A percentile compares a stretch with the other conserved stretches of the same genome.
phyloP scores from a whole-genome alignment of 352 stramenopile species.

The Elongisporangium anandrum region DNA sequence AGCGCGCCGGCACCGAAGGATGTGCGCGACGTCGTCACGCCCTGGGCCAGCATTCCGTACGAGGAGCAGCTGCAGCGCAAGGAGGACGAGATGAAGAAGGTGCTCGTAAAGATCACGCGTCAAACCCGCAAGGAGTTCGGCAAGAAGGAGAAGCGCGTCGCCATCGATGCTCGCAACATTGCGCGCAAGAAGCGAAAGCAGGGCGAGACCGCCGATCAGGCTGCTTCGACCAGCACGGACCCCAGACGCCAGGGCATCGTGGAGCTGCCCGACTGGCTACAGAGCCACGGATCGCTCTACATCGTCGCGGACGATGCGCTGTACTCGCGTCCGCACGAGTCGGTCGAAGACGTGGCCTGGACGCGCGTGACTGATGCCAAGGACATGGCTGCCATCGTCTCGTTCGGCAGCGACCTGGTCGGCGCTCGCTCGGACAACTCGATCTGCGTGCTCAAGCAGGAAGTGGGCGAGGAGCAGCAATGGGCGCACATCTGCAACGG shows the following conservation, averaged over 20 bases:
- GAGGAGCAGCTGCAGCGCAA: conserved; percentile 82
- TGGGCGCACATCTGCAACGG: conserved; percentile 57
- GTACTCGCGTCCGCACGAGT: conserved; percentile 62
- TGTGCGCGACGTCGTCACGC: conserved; percentile 75
- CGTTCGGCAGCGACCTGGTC: conserved; percentile 71
- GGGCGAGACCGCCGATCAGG: conserved; percentile 5
- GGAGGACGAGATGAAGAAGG: conserved; percentile 88
- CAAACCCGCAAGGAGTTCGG: conserved; percentile 81
- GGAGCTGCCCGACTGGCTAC: conserved; percentile 68
- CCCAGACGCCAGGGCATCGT: conserved; percentile 29
- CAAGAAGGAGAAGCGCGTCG: conserved; percentile 84
- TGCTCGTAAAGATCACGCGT: conserved; percentile 83
- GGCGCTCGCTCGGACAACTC: conserved; percentile 46
- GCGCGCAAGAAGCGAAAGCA: conserved; percentile 57
- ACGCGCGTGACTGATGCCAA: conserved; percentile 27
- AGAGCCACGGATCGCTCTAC: conserved; percentile 71
- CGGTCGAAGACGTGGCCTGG: conserved; percentile 35
- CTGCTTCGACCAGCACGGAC: conserved; percentile 15
- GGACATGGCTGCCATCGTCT: conserved; percentile 58
- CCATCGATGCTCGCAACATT: conserved; percentile 46
- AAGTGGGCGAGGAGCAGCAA: conserved; percentile 15
- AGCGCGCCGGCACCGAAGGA: conserved; percentile 26
- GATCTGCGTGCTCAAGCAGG: conserved; percentile 49
- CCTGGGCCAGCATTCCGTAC: conserved; percentile 75
- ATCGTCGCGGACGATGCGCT: conserved; percentile 49